Evolutionary conservation across 2,329 filamentous ascomycete species (phyloP), one percentile per base, ranked within the genome.

Genomic region (Trichoderma oligosporum): DNA sequence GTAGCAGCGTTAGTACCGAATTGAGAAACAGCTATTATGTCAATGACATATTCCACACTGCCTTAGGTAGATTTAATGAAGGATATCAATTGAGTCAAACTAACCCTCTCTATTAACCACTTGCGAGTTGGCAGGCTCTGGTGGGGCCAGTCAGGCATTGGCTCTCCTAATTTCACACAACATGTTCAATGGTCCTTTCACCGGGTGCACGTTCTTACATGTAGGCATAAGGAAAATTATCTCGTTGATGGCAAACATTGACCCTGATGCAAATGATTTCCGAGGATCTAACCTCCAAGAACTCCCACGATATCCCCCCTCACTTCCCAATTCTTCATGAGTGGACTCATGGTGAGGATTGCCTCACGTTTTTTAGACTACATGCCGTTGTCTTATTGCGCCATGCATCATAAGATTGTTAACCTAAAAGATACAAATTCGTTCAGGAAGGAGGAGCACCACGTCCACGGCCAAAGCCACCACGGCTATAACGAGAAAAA

Each of bases 381-480:
- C 76, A 78, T 76, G 74, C 68, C 74, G 74, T 67, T 73, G 65
- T 71, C 71, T 52, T 53, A 47, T 57, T 57, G 47, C 56, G 69
- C 70, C 71, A 75, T 75, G 71, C 69, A 71, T 73, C 71, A 70
- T 70, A 69, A 71, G 70, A 74, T 69, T 74, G 68, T 73, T 73
- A 70, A 73, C 70, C 71, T 69, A 63, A 63, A 72, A 71, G 70
- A 69, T 70, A 68, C 55, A 68, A 69, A 65, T 69, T 73, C 66
- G 68, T 73, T 81, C 82, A 85, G 71, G 83, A 85, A 67, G 84
- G 78, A 73, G 88, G 84, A 78, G 88, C 85, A 73, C 87, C 87
- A 82, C 89, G 88, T 77, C 90, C 91, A 86, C 91, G 89, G 75
- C 91, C 91, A 75, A 88, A 88, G 73, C 89, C 89, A 82, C 89